phyloP scores from a whole-genome alignment of 768 basidiomycete species.

The Russula abietina region DNA sequence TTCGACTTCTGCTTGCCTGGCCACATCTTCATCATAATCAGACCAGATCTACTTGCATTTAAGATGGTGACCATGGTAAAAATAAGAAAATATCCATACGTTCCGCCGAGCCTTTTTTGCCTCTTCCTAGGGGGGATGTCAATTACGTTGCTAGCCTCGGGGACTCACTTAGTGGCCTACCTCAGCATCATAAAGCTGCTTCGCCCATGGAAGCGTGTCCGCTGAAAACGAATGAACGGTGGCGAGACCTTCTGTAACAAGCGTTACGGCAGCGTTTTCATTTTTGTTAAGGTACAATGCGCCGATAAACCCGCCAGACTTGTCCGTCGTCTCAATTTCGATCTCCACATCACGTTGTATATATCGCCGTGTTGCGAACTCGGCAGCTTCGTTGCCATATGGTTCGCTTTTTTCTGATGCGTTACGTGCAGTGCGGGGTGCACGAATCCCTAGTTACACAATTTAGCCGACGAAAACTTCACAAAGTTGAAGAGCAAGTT shows the following conservation, averaged over 20 bases:
- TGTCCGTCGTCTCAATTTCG: constrained; percentile 84
- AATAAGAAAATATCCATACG: constrained; percentile 40
- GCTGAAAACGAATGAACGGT: constrained; percentile 85
- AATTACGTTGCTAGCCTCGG: not conserved
- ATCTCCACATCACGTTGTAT: constrained; percentile 97
- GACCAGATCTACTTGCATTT: constrained; percentile 66
- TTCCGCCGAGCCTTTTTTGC: constrained; percentile 77
- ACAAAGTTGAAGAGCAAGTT: constrained; percentile 21
- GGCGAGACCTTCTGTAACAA: constrained; percentile 83
- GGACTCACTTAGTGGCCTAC: constrained; percentile 34
- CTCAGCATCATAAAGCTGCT: constrained; percentile 81
- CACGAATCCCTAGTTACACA: constrained; percentile 65
- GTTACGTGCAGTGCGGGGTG: constrained; percentile 80
- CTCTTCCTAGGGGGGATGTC: constrained; percentile 46
- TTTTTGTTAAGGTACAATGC: constrained; percentile 77
- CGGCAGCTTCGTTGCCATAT: constrained; percentile 74
- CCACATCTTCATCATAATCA: constrained; percentile 71
- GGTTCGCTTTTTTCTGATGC: constrained; percentile 83
- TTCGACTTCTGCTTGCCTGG: constrained; percentile 45
- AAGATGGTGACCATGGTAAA: not conserved
- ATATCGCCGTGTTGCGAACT: constrained; percentile 71
- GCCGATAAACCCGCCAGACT: constrained; percentile 94
- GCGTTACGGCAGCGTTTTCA: constrained; percentile 79
- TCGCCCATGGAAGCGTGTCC: constrained; percentile 71
- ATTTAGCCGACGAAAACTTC: not conserved